Base-by-base conservation (phyloP, 2,329 filamentous ascomycete genomes). In the Curvularia hawaiiensis region DNA sequence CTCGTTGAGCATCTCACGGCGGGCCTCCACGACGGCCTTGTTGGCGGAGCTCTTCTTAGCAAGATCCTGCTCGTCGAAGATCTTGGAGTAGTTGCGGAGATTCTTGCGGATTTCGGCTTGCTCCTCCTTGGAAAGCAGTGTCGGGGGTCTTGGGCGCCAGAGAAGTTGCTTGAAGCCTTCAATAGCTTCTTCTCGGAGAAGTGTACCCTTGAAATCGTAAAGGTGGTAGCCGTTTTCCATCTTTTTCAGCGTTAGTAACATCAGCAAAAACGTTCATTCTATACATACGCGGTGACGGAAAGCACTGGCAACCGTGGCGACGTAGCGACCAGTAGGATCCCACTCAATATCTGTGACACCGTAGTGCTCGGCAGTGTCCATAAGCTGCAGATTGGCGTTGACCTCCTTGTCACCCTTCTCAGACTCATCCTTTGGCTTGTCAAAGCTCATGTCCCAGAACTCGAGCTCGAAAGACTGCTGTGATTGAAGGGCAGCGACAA, bases 221-320 rank as follows among this genome's bases (percentile, higher is more conserved):
- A 99, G 82, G 78, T 98, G 94, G 83, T 97, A 99, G 63, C 95
- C 95, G 77, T 98, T 99, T 83, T 99, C 95, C 92, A 98, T 97
- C 91, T 97, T 73, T 48, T 33, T 33, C 28, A 31, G 45, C 53
- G 57, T 69, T 60, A 70, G 64, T 44, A 57, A 33, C 39, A 47
- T 31, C 45, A 54, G 26, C 7, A 30, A 20, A 24, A 39, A 52
- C 39, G 14, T 91, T 35, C 12, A 22, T 9, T 67, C 6, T 67
- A 33, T 47, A 69, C 91, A 83, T 89, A 97, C 93, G 68, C 89
- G 85, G 78, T 98, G 94, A 79, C 97, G 97, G 93, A 95, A 99
- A 50, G 91, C 88, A 73, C 90, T 95, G 44, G 94, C 93, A 82
- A 92, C 96, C 41, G 91, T 96, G 61, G 93, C 92, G 45, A 99